Evolutionary conservation across 2,329 filamentous ascomycete species (phyloP), one percentile per base, ranked within the genome.

Genomic region (Trichoderma harzianum): DNA sequence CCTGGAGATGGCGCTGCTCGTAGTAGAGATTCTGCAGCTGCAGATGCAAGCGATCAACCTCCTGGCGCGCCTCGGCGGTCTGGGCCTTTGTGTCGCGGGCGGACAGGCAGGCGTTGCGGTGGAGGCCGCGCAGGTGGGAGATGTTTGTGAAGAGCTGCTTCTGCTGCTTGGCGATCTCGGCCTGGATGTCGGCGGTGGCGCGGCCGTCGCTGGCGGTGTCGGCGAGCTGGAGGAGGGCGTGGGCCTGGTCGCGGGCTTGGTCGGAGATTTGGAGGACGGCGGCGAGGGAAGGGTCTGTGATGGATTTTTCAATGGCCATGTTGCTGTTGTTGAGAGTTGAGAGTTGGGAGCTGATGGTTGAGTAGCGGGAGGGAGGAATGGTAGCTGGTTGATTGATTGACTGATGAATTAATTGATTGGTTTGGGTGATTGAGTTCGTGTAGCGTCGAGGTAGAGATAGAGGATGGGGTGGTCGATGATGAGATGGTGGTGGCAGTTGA

Each of bases 21-120:
- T 99, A 99, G 81, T 96, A 97, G 8, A 99, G 84, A 78, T 99
- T 99, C 82, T 98, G 95, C 70, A 99, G 86, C 78, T 97, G 93
- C 47, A 99, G 86, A 79, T 98, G 95, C 73, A 99, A 86, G 64
- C 91, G 90, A 80, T 99, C 96, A 74, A 98, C 94, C 82, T 97
- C 94, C 77, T 95, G 93, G 63, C 95, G 90, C 63, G 92, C 93
- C 80, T 97, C 94, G 34, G 93, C 92, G 0, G 96, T 98, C 76
- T 90, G 86, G 68, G 92, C 86, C 81, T 98, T 98, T 16, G 95
- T 97, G 76, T 94, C 90, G 75, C 96, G 90, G 34, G 94, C 93
- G 34, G 90, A 87, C 76, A 97, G 88, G 75, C 95, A 90, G 11
- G 94, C 94, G 74, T 92, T 88, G 32, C 96, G 91, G 80, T 98